A percentile compares a stretch with the other conserved stretches of the same genome.
Conservation (phyloP, 2,329 filamentous ascomycete species). For the Fusarium sp. region DNA sequence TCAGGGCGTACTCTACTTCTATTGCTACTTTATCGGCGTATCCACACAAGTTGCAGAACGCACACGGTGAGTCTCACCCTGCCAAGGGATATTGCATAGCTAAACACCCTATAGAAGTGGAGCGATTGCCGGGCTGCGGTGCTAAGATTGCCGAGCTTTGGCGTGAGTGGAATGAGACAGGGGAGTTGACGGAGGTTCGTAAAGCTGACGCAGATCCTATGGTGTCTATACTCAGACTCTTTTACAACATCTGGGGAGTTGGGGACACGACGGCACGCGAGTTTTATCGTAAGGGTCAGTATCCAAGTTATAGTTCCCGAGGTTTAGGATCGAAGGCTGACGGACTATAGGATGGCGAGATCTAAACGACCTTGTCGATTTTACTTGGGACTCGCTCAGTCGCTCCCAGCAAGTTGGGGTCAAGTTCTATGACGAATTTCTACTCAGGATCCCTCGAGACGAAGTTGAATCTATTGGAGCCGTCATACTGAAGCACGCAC, state of each 20-base stretch:
- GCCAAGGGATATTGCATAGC: not conserved
- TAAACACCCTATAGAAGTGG: constrained; percentile 54
- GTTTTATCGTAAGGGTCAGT: constrained; percentile 75
- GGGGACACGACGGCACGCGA: constrained; percentile 83
- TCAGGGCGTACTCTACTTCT: constrained; percentile 87
- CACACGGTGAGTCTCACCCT: constrained; percentile 52
- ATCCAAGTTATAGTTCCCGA: not conserved
- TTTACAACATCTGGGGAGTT: constrained; percentile 94
- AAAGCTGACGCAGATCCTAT: constrained; percentile 73
- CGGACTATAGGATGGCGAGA: constrained; percentile 75
- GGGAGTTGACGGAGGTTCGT: constrained; percentile 71
- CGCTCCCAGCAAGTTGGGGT: constrained; percentile 93
- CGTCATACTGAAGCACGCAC: constrained; percentile 75
- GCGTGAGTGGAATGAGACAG: constrained; percentile 75
- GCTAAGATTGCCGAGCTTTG: constrained; percentile 83
- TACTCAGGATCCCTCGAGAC: constrained; percentile 73
- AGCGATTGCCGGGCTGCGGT: constrained; percentile 81
- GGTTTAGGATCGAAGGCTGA: constrained; percentile 3
- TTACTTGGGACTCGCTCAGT: constrained; percentile 79
- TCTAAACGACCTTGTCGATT: constrained; percentile 86
- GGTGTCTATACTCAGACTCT: constrained; percentile 73
- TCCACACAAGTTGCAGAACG: constrained; percentile 62
- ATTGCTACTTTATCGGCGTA: constrained; percentile 89
- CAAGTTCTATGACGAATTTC: constrained; percentile 92
- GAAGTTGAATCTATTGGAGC: constrained; percentile 80